Evolutionary conservation across 2,329 filamentous ascomycete genomes (phyloP), one percentile per base, ranked within the genome.

Genomic region (Thyridium curvatum): DNA sequence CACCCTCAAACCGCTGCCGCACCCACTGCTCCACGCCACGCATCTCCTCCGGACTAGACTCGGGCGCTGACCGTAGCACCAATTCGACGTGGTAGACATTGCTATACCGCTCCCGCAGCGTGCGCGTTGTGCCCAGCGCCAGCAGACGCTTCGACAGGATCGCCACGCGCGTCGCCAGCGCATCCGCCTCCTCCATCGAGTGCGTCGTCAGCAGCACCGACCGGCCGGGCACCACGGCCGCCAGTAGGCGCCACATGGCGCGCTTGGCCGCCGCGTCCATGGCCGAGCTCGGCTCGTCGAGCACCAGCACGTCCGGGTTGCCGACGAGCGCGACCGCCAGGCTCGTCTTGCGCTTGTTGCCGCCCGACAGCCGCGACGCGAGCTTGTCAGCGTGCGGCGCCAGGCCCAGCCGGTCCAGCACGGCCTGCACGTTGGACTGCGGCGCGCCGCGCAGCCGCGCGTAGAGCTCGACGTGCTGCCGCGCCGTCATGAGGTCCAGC

Each of bases 161-260:
- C 12, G 88, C 91, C 0, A 85, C 88, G 2, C 88, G 75, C 21
- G 79, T 80, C 0, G 90, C 90, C 3, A 97, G 71, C 1, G 89
- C 89, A 53, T 94, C 88, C 1, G 90, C 91, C 62, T 96, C 91
- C 58, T 96, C 90, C 89, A 96, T 95, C 35, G 79, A 86, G 59
- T 97, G 91, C 0, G 91, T 96, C 0, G 91, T 96, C 14, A 97
- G 73, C 2, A 97, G 70, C 13, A 96, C 77, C 0, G 83, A 86
- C n/a, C 90, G 77, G 0, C 88, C 88, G 0, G 79, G 75, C 0
- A 84, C 81, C 4, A 90, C 81, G 2, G 79, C 74, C 4, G 78
- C 77, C 1, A 96, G 70, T 0, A 88, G 94, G 41, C 79, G 79
- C 91, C 91, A 96, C 86, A 97, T 94, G 47, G 94, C 76, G 32